phyloP scores from a whole-genome alignment of 495 filamentous ascomycete genomes.

The Saxophila tyrrhenica region DNA sequence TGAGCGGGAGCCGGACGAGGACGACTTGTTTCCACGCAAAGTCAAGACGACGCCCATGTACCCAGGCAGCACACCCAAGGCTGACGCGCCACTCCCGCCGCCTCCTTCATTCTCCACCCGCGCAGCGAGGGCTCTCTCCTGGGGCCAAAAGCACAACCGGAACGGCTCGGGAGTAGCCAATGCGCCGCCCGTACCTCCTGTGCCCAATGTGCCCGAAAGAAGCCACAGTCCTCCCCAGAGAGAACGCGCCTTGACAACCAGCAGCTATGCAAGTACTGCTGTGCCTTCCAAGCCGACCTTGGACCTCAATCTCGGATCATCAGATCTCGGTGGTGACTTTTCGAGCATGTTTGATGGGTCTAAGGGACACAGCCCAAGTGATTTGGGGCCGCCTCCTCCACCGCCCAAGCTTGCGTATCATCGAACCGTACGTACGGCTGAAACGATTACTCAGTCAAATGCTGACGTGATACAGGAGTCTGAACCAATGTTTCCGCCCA shows the following conservation, averaged over 20 bases:
- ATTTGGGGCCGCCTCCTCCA: constrained; percentile 3
- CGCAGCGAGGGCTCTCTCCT: constrained; percentile 20
- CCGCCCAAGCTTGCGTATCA: constrained; percentile 3
- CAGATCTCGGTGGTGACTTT: constrained; percentile 24
- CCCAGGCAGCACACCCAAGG: neutral
- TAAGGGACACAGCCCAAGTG: neutral
- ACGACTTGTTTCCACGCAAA: constrained; percentile 19
- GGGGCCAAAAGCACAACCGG: constrained; percentile 13
- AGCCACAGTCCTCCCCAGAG: constrained; percentile 3
- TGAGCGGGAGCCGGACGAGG: constrained; percentile 14
- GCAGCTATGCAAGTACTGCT: constrained; percentile 33
- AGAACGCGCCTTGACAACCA: constrained; percentile 26
- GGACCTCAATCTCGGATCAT: constrained; percentile 18
- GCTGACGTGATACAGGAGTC: constrained; percentile 16
- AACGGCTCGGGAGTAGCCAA: neutral
- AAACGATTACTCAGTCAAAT: constrained; percentile 1
- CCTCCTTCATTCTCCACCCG: constrained; percentile 14
- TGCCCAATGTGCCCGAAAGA: neutral
- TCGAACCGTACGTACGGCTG: constrained; percentile 14
- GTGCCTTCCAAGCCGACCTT: constrained; percentile 27
- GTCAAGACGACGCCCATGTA: constrained; percentile 7
- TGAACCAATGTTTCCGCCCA: constrained; percentile 21
- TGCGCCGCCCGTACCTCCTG: constrained; percentile 1
- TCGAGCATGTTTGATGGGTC: constrained; percentile 26
- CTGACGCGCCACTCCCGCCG: constrained; percentile 13